A percentile compares a stretch with the other conserved stretches of the same genome.
phyloP scores from a whole-genome alignment of 176 grass and related monocot genomes.

The Triticum monococcum region DNA sequence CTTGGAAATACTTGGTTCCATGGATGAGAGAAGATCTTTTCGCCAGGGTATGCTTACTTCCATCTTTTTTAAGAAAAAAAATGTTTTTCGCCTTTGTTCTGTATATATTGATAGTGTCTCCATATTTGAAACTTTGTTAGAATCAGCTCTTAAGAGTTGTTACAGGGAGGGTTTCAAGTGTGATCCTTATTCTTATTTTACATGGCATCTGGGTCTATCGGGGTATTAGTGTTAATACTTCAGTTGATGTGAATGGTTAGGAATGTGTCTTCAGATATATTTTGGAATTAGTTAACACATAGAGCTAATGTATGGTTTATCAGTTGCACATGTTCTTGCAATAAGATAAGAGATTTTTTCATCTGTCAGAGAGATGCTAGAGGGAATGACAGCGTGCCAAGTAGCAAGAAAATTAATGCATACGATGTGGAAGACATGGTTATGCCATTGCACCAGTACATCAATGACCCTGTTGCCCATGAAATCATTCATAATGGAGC shows the following conservation, averaged over 20 bases:
- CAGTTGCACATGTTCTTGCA: constrained; percentile 4
- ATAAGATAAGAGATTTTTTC: constrained; percentile 20
- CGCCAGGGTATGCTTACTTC: constrained; percentile 55
- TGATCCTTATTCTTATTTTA: not conserved
- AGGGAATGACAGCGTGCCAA: constrained; percentile 34
- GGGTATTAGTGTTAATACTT: not conserved
- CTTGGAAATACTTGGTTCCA: constrained; percentile 99
- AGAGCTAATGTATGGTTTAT: not conserved
- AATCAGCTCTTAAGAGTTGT: not conserved
- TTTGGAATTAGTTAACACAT: constrained; percentile 1
- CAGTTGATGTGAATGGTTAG: constrained; percentile 2
- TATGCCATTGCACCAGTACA: constrained; percentile 87
- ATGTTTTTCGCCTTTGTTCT: not conserved
- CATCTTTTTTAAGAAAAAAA: not conserved
- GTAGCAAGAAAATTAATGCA: constrained; percentile 50
- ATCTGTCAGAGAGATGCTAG: constrained; percentile 71
- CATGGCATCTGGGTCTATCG: not conserved
- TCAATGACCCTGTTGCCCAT: constrained; percentile 85
- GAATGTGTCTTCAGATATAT: not conserved
- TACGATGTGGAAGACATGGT: constrained; percentile 91
- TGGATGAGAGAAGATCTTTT: constrained; percentile 99
- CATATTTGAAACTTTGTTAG: not conserved
- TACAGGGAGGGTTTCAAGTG: not conserved
- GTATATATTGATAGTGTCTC: not conserved
- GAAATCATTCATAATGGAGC: constrained; percentile 96